Base-by-base conservation (phyloP, 2,329 filamentous ascomycete genomes). In the Fusarium sp. region DNA sequence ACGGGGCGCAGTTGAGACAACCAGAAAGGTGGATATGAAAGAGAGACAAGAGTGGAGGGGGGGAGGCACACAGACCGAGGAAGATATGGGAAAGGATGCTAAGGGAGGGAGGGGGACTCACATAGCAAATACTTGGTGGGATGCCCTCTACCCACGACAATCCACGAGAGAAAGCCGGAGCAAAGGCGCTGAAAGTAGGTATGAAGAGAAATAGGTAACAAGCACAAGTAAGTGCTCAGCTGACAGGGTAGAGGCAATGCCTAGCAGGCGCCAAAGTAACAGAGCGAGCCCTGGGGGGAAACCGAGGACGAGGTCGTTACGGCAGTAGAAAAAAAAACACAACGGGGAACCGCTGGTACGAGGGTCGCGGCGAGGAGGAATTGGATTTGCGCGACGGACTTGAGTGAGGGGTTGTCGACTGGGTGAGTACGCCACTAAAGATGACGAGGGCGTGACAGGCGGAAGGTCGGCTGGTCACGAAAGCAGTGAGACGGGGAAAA, bases 111-210 rank as follows among this genome's bases (percentile, higher is more conserved):
- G 53, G 67, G 67, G 59, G 59, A 78, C 78, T 78, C 71, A 80
- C 78, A 79, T 80, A 78, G 72, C 74, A 76, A 71, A 74, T 64
- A 70, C 63, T 68, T 68, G 63, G 65, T 57, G 66, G 69, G 70
- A 72, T 73, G 72, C 75, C 75, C 73, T 80, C 76, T 72, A 75
- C 80, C 76, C 77, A 72, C 79, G 76, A 82, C 79, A 68, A 77
- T 78, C 76, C 74, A 70, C 58, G 66, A 69, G 68, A 77, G 75
- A 79, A 71, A 73, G 78, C 73, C 78, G 76, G 77, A 81, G 77
- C 68, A 78, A 78, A 78, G 75, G 75, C 70, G 72, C 63, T 57
- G 55, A 61, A 66, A 53, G 52, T 53, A 44, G 58, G 51, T 57
- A 44, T 55, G 49, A 63, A 61, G 48, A 43, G 51, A 49, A 54